Percentiles rank a stretch among this genome's conserved stretches.
Evolutionary conservation across 768 basidiomycete species (phyloP).

Genomic region (Fomitopsis pulvina): DNA sequence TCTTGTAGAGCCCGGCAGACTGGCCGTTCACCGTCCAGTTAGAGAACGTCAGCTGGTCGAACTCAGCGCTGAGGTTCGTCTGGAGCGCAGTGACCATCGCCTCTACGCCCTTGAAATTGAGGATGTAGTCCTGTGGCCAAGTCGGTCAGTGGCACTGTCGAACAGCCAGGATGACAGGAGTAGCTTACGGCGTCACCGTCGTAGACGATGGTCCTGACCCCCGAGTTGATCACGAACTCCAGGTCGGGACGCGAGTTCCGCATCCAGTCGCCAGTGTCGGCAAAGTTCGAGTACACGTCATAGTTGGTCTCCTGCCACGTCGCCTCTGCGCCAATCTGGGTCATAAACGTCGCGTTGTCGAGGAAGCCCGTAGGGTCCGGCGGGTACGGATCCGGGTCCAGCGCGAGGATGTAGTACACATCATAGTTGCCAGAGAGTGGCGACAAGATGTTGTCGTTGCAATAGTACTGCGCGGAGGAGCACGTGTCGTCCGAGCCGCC

Average conservation of each 20-base stretch:
- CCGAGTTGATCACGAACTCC: constrained; percentile 53
- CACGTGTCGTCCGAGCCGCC: constrained; percentile 42
- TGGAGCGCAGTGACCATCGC: constrained; percentile 46
- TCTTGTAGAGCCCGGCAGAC: constrained; percentile 47
- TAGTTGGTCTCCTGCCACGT: constrained; percentile 35
- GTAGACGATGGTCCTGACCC: constrained; percentile 47
- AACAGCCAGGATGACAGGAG: background rate
- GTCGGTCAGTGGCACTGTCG: background rate
- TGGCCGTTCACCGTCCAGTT: constrained; percentile 46
- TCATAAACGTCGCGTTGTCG: constrained; percentile 20
- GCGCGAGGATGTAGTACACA: constrained; percentile 43
- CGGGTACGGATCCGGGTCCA: constrained; percentile 42
- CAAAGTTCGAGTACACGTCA: constrained; percentile 41
- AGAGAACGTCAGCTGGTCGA: constrained; percentile 35
- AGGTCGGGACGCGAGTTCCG: constrained; percentile 37
- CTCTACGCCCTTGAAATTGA: constrained; percentile 51
- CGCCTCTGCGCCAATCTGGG: constrained; percentile 37
- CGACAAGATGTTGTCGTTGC: constrained; percentile 48
- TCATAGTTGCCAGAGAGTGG: constrained; percentile 51
- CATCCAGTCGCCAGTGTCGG: constrained; percentile 55
- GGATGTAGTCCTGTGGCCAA: constrained; percentile 35
- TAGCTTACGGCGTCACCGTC: constrained; percentile 46
- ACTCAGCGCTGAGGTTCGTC: constrained; percentile 38
- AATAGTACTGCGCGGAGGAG: constrained; percentile 49
- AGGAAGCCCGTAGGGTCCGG: constrained; percentile 31